Base-by-base conservation (phyloP, 2,329 filamentous ascomycete genomes). In the Pyrenochaeta sp. region DNA sequence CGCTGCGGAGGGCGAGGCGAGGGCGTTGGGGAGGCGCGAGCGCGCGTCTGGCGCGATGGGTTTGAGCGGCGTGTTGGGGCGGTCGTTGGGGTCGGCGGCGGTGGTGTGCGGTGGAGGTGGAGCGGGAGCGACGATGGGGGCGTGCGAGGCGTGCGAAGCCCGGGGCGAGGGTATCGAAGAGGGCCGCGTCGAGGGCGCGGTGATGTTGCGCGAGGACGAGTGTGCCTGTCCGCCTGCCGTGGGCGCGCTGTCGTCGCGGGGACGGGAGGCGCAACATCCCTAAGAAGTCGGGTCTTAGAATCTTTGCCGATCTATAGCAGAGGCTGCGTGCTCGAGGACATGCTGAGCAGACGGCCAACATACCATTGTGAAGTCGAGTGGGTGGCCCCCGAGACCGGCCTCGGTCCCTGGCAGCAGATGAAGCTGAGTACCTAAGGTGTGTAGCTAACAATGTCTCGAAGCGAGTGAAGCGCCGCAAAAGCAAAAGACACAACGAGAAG, bases 141-240 rank as follows among this genome's bases (percentile, higher is more conserved):
- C 22, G 17, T 57, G 58, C 6, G 56, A 55, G 38, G 48, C 43
- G n/a, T 59, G 55, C 8, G 63, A 64, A 20, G 34, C 46, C 31
- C 54, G 55, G 22, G 52, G 56, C 6, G 60, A 58, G 32, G 48
- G 34, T n/a, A 48, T 23, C 1, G 58, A 54, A 19, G 40, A 48
- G 17, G 50, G 41, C 35, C 41, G 58, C 20, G 63, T 56, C 2
- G 64, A 66, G 1, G 61, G 45, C 18, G 59, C 54, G 2, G 60
- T 65, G 37, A 67, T 65, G 48, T 65, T 58, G 39, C 57, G 61
- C 28, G 55, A 59, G 14, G 62, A 63, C 22, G 59, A 60, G 45
- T 51, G 46, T 35, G 52, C 44, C 30, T 34, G 42, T 20, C 50
- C 35, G 20, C 41, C 48, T 35, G 35, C n/a, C n/a, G n/a, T n/a